Base-by-base conservation (phyloP, 2,329 filamentous ascomycete species). In the Sarocladium brachiariae region DNA sequence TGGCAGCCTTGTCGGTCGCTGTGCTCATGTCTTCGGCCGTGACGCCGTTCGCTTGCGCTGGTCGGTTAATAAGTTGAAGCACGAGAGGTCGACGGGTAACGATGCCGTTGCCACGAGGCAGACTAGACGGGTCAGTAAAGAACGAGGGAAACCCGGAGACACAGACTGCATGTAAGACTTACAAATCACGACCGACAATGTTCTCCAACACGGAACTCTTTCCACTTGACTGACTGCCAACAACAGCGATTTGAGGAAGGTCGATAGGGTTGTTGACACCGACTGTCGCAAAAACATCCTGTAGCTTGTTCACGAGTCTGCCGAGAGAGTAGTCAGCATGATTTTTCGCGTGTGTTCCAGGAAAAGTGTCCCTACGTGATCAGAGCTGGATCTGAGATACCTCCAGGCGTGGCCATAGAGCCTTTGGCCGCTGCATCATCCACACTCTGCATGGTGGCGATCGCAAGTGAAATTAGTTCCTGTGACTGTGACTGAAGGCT, bases 201-300 rank as follows among this genome's bases (percentile, higher is more conserved):
- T 99, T 99, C 72, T 99, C 93, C 63, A 99, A 73, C 60, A 99
- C 93, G 16, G 93, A 99, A 78, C 90, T 96, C 84, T 99, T 99
- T 73, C 93, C 93, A 70, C 92, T 96, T 18, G 93, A 99, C 75
- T 99, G 93, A 70, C 91, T 96, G 65, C 93, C 93, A 52, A 99
- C 93, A 59, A 99, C 93, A 60, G 87, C 92, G 68, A 99, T 99
- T 76, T 99, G 93, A 51, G 93, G 93, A 57, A 99, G 75, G 75
- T 99, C 93, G 77, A 99, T 99, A 55, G 93, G 93, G 72, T 99
- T 99, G 81, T 96, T 93, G 64, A 97, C 93, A 61, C 93, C 93
- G 61, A 99, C 93, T 37, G 93, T 97, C 55, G 92, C 86, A 68
- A 99, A 99, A 61, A 99, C 93, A 89, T 99, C 93, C 70, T 99